phyloP scores from a whole-genome alignment of 495 filamentous ascomycete species.

The Podospora pseudocomata region DNA sequence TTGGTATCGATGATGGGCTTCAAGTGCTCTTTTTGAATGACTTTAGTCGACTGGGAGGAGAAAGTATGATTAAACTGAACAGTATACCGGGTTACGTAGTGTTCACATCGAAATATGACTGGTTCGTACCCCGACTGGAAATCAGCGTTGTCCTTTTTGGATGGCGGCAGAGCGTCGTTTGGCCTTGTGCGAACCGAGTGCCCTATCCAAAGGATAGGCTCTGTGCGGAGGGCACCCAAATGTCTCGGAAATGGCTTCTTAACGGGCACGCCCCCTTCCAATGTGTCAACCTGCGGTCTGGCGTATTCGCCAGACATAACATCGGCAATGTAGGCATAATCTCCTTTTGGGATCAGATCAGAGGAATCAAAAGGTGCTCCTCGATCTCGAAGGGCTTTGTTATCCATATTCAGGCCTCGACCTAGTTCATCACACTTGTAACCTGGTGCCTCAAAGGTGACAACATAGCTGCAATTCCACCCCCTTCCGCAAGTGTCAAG shows the following conservation, averaged over 20 bases:
- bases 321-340: slow-evolving; percentile 23
- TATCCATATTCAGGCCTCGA: slow-evolving; percentile 20
- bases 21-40: slow-evolving; percentile 20
- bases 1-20: slow-evolving; percentile 26
- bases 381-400: slow-evolving; percentile 12
- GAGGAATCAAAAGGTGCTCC: slow-evolving; percentile 23
- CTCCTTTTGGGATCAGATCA: slow-evolving; percentile 24
- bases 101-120: slow-evolving; percentile 27
- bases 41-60: slow-evolving; percentile 17
- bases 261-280: slow-evolving; percentile 10
- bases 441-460: slow-evolving; percentile 25
- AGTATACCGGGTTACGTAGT: slow-evolving; percentile 28
- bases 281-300: slow-evolving; percentile 13
- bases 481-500: slow-evolving; percentile 29
- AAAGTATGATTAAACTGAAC: slow-evolving; percentile 31
- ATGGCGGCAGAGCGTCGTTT: slow-evolving; percentile 9
- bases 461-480: slow-evolving; percentile 34
- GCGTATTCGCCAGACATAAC: slow-evolving; percentile 26
- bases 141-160: background rate
- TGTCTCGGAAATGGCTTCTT: slow-evolving; percentile 23
- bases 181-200: slow-evolving; percentile 11
- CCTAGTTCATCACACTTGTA: slow-evolving; percentile 30
- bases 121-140: slow-evolving; percentile 23
- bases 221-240: slow-evolving; percentile 27
- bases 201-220: slow-evolving; percentile 29